Conservation (phyloP, 2,329 filamentous ascomycete genomes). For the Phialophora chinensis region DNA sequence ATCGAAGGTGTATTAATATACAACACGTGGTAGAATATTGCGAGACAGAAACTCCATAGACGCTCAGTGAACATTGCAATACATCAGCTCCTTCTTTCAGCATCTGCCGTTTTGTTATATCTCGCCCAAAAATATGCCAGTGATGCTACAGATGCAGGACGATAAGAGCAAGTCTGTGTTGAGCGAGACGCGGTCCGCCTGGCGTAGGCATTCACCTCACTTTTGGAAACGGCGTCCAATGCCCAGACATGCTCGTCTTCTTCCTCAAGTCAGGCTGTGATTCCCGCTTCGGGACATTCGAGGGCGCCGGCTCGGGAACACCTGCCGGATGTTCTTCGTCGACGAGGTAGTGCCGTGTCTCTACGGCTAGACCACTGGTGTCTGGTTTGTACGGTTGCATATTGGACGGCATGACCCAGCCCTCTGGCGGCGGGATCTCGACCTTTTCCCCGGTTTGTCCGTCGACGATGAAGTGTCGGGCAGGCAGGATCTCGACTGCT, state of each 20-base stretch:
- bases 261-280: constrained; percentile 18
- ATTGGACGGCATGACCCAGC: constrained; percentile 34
- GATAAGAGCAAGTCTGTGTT: neutral
- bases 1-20: neutral
- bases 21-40: neutral
- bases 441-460: constrained; percentile 35
- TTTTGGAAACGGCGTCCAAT: constrained; percentile 33
- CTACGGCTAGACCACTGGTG: constrained; percentile 17
- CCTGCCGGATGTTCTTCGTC: constrained; percentile 38
- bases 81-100: neutral
- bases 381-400: constrained; percentile 32
- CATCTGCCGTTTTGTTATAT: neutral
- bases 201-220: constrained; percentile 15
- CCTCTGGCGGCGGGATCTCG: constrained; percentile 35
- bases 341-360: constrained; percentile 36
- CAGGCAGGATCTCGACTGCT: constrained; percentile 45
- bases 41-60: neutral
- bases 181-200: neutral
- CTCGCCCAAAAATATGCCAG: neutral
- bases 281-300: constrained; percentile 15
- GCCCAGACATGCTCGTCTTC: constrained; percentile 16
- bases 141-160: neutral
- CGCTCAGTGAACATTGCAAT: neutral
- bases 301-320: constrained; percentile 30
- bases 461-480: constrained; percentile 44